A percentile compares a stretch with the other conserved stretches of the same genome.
Evolutionary conservation across 176 grass and related monocot genomes (phyloP).

Genomic region (Guadua angustifolia): DNA sequence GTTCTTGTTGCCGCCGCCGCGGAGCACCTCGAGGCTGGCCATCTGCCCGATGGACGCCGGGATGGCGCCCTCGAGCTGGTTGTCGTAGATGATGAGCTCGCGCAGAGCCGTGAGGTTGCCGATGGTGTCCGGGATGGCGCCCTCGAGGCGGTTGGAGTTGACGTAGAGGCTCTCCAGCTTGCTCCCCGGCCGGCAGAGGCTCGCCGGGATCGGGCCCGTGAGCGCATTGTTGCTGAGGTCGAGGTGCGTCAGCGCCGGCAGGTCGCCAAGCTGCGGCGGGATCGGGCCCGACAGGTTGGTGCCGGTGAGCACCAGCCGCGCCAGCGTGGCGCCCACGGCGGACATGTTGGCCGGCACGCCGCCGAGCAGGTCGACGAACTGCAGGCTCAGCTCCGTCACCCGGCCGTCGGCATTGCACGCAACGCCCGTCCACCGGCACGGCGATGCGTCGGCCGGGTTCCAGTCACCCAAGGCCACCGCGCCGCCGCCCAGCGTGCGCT

Average conservation of each 20-base stretch:
- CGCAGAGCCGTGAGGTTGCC: slow-evolving; percentile 62
- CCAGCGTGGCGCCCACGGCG: slow-evolving; percentile 52
- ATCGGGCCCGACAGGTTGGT: slow-evolving; percentile 75
- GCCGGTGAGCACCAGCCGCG: slow-evolving; percentile 62
- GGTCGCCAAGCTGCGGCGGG: slow-evolving; percentile 55
- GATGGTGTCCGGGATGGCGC: slow-evolving; percentile 60
- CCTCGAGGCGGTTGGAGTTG: slow-evolving; percentile 74
- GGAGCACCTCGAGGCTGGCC: slow-evolving; percentile 58
- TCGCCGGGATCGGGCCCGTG: slow-evolving; percentile 57
- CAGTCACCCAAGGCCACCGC: slow-evolving; percentile 43
- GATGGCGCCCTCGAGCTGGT: slow-evolving; percentile 71
- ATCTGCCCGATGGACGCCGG: slow-evolving; percentile 59
- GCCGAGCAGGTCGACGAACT: slow-evolving; percentile 67
- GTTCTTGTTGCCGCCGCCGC: slow-evolving; percentile 79
- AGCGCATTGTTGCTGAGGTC: slow-evolving; percentile 84
- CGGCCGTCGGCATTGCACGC: slow-evolving; percentile 55
- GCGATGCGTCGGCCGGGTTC: slow-evolving; percentile 48
- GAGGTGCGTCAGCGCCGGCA: slow-evolving; percentile 56
- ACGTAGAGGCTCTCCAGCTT: slow-evolving; percentile 58
- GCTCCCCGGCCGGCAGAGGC: slow-evolving; percentile 69
- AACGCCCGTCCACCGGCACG: slow-evolving; percentile 78
- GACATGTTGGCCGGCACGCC: slow-evolving; percentile 55
- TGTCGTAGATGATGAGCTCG: slow-evolving; percentile 78
- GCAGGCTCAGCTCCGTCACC: slow-evolving; percentile 61
- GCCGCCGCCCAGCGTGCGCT: slow-evolving; percentile 46